Conservation (phyloP, 75 land plant genomes). For the Pinus taeda region DNA sequence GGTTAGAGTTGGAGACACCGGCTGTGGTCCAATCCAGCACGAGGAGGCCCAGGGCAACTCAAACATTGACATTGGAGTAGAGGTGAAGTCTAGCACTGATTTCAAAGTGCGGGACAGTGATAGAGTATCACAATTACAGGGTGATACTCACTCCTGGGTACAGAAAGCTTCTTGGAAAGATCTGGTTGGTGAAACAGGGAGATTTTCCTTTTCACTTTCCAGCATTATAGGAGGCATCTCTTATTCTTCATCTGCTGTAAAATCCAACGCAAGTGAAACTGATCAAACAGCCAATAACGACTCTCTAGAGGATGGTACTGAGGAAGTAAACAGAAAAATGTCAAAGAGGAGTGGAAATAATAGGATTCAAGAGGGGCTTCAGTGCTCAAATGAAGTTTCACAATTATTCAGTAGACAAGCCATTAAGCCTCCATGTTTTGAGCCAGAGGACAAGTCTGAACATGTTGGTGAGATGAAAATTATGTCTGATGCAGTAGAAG, state of each 20-base stretch:
- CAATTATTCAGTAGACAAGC: background rate
- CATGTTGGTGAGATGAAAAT: background rate
- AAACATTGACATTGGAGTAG: background rate
- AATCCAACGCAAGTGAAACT: background rate
- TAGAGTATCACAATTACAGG: background rate
- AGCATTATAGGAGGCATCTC: constrained; percentile 3
- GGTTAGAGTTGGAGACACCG: background rate
- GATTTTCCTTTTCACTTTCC: constrained; percentile 24
- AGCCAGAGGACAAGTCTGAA: background rate
- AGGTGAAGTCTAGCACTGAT: background rate
- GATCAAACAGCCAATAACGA: background rate
- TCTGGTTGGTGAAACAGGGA: constrained; percentile 20
- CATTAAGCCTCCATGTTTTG: background rate
- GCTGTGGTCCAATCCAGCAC: constrained; percentile 1
- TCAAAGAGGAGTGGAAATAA: background rate
- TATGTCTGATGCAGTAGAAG: background rate
- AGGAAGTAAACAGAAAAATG: background rate
- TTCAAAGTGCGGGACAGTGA: background rate
- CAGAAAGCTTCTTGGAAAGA: constrained; percentile 48
- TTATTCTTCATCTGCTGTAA: background rate
- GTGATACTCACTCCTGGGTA: constrained; percentile 15
- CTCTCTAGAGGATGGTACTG: background rate
- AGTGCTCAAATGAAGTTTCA: background rate
- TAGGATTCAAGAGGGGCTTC: background rate
- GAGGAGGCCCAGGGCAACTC: background rate